phyloP scores from a whole-genome alignment of 805 yeast genomes.

The Sungouiella thailandica region DNA sequence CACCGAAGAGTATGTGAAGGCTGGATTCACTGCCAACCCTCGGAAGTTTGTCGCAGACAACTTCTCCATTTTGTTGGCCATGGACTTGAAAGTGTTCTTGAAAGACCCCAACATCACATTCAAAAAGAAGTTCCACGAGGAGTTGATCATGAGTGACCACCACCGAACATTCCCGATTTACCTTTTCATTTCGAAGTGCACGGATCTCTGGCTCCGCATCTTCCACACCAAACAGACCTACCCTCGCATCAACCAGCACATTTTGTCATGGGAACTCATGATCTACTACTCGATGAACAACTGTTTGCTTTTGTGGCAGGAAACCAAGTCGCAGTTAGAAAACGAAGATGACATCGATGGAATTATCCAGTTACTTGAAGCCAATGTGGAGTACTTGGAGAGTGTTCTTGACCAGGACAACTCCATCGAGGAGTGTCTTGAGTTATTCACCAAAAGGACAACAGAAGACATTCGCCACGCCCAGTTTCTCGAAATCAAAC shows the following conservation, averaged over 20 bases:
- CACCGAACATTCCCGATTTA: slow-evolving; percentile 48
- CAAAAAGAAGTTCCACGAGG: slow-evolving; percentile 59
- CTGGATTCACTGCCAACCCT: slow-evolving; percentile 45
- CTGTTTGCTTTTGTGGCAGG: slow-evolving; percentile 61
- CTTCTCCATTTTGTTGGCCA: slow-evolving; percentile 46
- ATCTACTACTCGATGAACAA: slow-evolving; percentile 53
- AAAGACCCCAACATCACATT: slow-evolving; percentile 55
- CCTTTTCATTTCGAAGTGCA: slow-evolving; percentile 29
- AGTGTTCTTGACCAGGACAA: slow-evolving; percentile 13
- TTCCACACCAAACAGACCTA: slow-evolving; percentile 26
- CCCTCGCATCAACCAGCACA: slow-evolving; percentile 35
- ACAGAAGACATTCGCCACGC: slow-evolving; percentile 48
- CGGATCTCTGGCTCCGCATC: slow-evolving; percentile 32
- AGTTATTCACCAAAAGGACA: slow-evolving; percentile 33
- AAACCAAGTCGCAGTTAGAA: slow-evolving; percentile 45
- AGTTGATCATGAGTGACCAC: slow-evolving; percentile 54
- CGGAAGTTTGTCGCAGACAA: slow-evolving; percentile 36
- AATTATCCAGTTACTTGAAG: slow-evolving; percentile 40
- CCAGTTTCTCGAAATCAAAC: slow-evolving; percentile 46
- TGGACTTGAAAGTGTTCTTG: slow-evolving; percentile 51
- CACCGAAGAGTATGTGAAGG: slow-evolving; percentile 39
- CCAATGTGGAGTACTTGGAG: slow-evolving; percentile 28
- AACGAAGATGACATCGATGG: slow-evolving; percentile 47
- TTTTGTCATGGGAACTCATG: slow-evolving; percentile 50
- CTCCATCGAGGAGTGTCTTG: slow-evolving; percentile 42